Conservation (phyloP, 73 alveolate genomes). For the Paramecium pentaurelia region DNA sequence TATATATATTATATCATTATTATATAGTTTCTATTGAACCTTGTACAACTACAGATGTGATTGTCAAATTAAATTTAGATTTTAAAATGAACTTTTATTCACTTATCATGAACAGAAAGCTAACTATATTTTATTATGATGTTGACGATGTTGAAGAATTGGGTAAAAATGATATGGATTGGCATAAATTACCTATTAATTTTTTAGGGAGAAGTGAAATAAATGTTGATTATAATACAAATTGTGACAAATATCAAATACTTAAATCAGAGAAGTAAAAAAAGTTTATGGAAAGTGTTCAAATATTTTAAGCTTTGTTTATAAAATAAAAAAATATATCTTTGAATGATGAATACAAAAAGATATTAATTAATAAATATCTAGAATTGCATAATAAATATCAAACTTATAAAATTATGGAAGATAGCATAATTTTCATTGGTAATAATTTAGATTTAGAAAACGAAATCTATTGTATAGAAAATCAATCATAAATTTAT, state of each 20-base stretch:
- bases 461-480: neutral
- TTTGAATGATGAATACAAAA: constrained; percentile 12
- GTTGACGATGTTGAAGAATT: constrained; percentile 7
- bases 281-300: neutral
- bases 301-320: neutral
- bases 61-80: neutral
- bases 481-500: neutral
- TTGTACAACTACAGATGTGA: neutral
- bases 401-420: constrained; percentile 21
- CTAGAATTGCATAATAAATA: neutral
- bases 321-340: neutral
- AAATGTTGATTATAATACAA: neutral
- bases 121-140: constrained; percentile 6
- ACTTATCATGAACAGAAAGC: neutral
- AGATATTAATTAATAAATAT: neutral
- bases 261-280: neutral
- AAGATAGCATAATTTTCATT: constrained; percentile 4
- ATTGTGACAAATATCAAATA: neutral
- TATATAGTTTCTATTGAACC: neutral
- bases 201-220: constrained; percentile 6
- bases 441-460: neutral
- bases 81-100: neutral
- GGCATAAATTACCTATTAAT: neutral
- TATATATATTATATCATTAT: neutral
- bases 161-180: neutral